These are phyloP conservation scores for Aspergillus sp. DNA, from an alignment of 2,329 filamentous ascomycete species.

Conservation along the genomic window DNA sequence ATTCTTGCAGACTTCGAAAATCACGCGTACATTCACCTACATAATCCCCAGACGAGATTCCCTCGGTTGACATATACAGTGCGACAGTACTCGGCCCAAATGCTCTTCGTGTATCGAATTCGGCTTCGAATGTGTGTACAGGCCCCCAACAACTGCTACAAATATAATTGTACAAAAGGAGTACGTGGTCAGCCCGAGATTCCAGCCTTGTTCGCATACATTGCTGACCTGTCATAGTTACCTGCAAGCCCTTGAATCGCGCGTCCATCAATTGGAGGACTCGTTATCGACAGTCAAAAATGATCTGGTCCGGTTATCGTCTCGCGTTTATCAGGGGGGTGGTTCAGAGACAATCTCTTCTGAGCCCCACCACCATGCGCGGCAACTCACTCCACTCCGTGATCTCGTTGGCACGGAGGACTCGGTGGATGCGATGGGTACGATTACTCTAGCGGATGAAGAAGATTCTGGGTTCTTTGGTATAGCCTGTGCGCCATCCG, in stretches of 20 bases:
- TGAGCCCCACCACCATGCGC: neutral
- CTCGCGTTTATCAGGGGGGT: neutral
- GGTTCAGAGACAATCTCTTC: neutral
- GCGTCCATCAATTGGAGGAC: conserved; percentile 30
- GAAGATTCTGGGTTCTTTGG: conserved; percentile 40
- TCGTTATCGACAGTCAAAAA: conserved; percentile 14
- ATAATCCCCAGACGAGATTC: no score
- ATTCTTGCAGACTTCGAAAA: no score
- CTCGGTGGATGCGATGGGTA: conserved; percentile 38
- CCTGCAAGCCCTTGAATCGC: conserved; percentile 20
- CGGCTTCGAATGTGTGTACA: no score
- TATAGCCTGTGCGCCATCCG: conserved; percentile 2
- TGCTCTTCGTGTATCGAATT: no score
- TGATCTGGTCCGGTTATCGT: conserved; percentile 12
- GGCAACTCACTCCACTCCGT: neutral
- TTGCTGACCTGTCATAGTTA: neutral
- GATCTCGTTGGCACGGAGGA: conserved; percentile 22
- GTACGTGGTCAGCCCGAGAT: no score
- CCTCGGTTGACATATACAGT: no score
- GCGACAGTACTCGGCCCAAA: no score
- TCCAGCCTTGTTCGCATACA: no score
- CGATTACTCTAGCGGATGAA: conserved; percentile 38
- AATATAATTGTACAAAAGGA: no score
- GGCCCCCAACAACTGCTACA: no score
- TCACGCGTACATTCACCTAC: no score